Evolutionary conservation across 805 yeast species (phyloP), one percentile per base, ranked within the genome.

Genomic region (Candida manassasensis): DNA sequence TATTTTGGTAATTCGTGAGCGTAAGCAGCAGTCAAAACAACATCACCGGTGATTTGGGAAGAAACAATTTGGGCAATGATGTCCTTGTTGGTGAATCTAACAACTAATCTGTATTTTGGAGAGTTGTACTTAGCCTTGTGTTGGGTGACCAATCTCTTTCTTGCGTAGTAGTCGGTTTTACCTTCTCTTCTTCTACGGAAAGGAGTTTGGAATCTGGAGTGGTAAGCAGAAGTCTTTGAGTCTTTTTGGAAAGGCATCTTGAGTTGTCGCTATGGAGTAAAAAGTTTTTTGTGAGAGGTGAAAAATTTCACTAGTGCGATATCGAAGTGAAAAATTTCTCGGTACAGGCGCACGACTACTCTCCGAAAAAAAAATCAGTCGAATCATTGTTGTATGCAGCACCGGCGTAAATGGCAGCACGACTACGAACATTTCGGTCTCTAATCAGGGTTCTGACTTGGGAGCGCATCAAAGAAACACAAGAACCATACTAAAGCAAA

Each of bases 161-260:
- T 89, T 73, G 93, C 96, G 82, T 89, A 93, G 95, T 89, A 93
- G 73, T 93, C 98, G 68, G 98, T 93, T 82, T 93, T 93, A 78
- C 98, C 98, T 78, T 93, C 97, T 71, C 95, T 86, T 84, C 98
- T 86, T 82, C 98, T 89, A 75, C 98, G 88, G 96, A 89, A 93
- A 54, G 97, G 97, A 71, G 98, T 93, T 80, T 93, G 98, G 95
- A 81, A 93, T 73, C 98, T 89, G 67, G 97, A 88, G 80, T 80
- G 86, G 90, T 93, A 93, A 55, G 97, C 90, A 63, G 95, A 81
- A 67, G 78, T 73, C 81, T 88, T 87, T 54, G 71, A 60, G 52
- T 67, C 59, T 63, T 75, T 77, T 61, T 70, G 71, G 87, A 86
- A 86, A 60, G 77, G 77, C 95, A 86, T 86, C 71, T 61, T 77